phyloP scores from a whole-genome alignment of 192 early-diverging fungal species.

The Podila clonocystis region DNA sequence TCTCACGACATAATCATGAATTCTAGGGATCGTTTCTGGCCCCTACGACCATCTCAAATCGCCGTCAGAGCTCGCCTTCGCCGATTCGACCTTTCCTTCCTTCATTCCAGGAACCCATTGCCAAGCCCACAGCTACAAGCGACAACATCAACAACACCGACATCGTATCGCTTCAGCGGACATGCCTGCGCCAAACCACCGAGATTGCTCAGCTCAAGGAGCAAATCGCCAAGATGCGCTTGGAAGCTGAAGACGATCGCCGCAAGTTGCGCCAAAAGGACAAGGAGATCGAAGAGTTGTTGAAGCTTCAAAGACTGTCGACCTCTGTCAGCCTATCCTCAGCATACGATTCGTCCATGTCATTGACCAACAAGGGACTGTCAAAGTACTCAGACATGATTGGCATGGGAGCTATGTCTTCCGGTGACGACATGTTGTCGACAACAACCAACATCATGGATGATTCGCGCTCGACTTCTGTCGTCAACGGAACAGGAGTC shows the following conservation, averaged over 20 bases:
- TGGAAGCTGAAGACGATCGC: slow-evolving; percentile 32
- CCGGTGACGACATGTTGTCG: slow-evolving; percentile 1
- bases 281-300: slow-evolving; percentile 34
- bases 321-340: slow-evolving; percentile 3
- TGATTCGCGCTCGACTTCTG: background rate
- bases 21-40: too few relatives aligned
- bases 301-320: slow-evolving; percentile 18
- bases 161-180: slow-evolving; percentile 21
- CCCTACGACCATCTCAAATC: too few relatives aligned
- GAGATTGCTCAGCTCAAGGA: slow-evolving; percentile 45
- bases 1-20: too few relatives aligned
- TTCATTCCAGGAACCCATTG: background rate
- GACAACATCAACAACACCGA: slow-evolving; percentile 5
- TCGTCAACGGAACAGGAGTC: background rate
- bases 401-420: slow-evolving; percentile 2
- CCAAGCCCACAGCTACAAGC: background rate
- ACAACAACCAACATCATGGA: background rate
- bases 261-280: slow-evolving; percentile 35
- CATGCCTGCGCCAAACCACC: slow-evolving; percentile 25
- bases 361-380: background rate
- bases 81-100: background rate
- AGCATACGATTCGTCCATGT: slow-evolving; percentile 5
- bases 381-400: background rate
- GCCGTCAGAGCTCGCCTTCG: background rate
- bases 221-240: slow-evolving; percentile 20